Base-by-base conservation (phyloP, 1,139 yeast species). In the Eremothecium coryli region DNA sequence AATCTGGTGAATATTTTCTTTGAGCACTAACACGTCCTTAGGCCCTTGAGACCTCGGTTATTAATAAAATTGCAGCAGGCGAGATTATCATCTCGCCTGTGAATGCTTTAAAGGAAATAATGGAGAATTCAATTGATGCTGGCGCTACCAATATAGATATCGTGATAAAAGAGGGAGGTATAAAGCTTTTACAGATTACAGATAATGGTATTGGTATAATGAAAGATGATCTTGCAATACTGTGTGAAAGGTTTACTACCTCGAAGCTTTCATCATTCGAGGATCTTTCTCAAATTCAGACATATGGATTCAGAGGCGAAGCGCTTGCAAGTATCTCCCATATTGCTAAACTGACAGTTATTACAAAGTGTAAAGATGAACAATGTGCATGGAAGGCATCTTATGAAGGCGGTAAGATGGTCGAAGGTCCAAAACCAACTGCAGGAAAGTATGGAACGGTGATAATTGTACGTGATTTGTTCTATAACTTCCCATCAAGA, bases 41-140 rank as follows among this genome's bases (percentile, higher is more conserved):
- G 35, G 46, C 54, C 3, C 37, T 54, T 25, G 58, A 52, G 33
- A 44, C 41, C 9, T 37, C 46, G 3, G 97, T 88, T 22, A 82
- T 93, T 35, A 88, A 85, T 56, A 71, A 80, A 40, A 90, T 93
- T 18, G 98, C 99, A 0, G 98, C 99, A 1, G 98, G 98, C 1
- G 98, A 93, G 61, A 85, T 93, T 60, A 84, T 93, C 39, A 71
- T 88, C 23, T 93, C 88, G 5, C 98, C 98, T 0, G 82, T 93
- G 2, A 90, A 90, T 39, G 93, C 84, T 1, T 58, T 84, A 15
- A 73, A 77, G 45, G 95, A 84, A 50, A 61, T 88, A 53, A 56
- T 88, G 32, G 93, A 82, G 52, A 86, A 86, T 60, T 67, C 88
- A 10, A 62, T 85, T 2, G 95, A 86, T 54, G 88, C 95, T 0